Evolutionary conservation across 495 filamentous ascomycete species (phyloP).

Genomic region (Penicillium ucsense): DNA sequence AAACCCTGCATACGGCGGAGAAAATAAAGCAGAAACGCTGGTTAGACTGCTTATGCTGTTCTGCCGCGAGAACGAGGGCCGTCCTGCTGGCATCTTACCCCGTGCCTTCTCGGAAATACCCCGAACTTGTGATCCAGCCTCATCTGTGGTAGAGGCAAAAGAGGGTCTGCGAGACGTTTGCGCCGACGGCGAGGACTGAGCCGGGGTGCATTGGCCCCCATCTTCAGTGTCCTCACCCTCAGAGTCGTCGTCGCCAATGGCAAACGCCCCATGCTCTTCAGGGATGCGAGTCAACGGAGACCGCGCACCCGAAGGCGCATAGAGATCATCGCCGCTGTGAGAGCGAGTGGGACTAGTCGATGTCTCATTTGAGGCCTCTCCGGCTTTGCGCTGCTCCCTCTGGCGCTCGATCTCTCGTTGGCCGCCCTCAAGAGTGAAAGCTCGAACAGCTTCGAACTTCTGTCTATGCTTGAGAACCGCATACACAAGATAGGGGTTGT

Average conservation of each 20-base stretch:
- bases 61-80: conserved; percentile 76
- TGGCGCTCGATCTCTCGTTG: conserved; percentile 86
- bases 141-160: conserved; percentile 61
- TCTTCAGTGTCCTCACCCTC: conserved; percentile 54
- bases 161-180: conserved; percentile 65
- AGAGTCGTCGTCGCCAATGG: conserved; percentile 82
- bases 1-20: conserved; percentile 49
- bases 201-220: conserved; percentile 50
- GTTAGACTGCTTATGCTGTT: conserved; percentile 80
- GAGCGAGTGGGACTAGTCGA: conserved; percentile 26
- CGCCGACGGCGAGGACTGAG: conserved; percentile 60
- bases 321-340: conserved; percentile 62
- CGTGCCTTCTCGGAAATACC: conserved; percentile 98
- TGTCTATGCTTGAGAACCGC: conserved; percentile 69
- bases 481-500: conserved; percentile 77
- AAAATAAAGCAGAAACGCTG: conserved; percentile 50
- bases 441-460: conserved; percentile 77
- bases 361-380: conserved; percentile 22
- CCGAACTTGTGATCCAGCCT: conserved; percentile 73
- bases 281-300: conserved; percentile 67
- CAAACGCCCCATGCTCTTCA: conserved; percentile 70
- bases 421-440: conserved; percentile 91
- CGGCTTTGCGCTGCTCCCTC: conserved; percentile 65
- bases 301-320: conserved; percentile 53
- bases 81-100: conserved; percentile 90